A percentile compares a stretch with the other conserved stretches of the same genome.
phyloP scores from a whole-genome alignment of 1,284 basidiomycete genomes.

The Ustilago crameri region DNA sequence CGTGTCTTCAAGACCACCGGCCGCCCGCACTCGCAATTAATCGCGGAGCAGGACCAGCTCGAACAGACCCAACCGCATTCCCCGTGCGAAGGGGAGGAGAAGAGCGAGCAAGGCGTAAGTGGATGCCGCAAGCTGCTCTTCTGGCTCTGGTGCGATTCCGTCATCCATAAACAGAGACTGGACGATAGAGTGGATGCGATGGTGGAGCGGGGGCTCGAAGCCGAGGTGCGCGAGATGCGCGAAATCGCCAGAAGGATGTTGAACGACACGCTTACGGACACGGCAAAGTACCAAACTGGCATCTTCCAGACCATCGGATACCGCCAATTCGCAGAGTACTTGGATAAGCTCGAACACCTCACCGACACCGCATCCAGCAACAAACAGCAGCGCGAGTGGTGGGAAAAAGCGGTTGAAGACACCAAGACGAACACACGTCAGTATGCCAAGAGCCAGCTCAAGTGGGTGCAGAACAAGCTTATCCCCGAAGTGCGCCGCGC shows the following conservation, averaged over 20 bases:
- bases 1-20: conserved; percentile 82
- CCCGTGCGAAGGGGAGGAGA: neutral
- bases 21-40: conserved; percentile 76
- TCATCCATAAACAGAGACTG: conserved; percentile 76
- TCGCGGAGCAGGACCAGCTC: conserved; percentile 71
- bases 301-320: conserved; percentile 97
- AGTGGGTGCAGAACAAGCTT: conserved; percentile 92
- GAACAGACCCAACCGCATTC: neutral
- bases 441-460: conserved; percentile 90
- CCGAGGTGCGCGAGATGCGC: conserved; percentile 78
- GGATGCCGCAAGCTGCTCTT: conserved; percentile 80
- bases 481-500: conserved; percentile 75
- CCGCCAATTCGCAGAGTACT: conserved; percentile 83
- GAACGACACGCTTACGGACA: conserved; percentile 9
- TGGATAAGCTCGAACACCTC: conserved; percentile 67
- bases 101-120: conserved; percentile 9
- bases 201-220: conserved; percentile 84
- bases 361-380: neutral
- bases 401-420: conserved; percentile 75
- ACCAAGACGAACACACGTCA: conserved; percentile 90
- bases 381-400: conserved; percentile 66
- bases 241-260: conserved; percentile 60
- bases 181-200: conserved; percentile 87
- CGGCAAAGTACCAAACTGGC: conserved; percentile 75
- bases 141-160: conserved; percentile 87